phyloP scores from a whole-genome alignment of 768 basidiomycete species.

The Naganishia onofrii region DNA sequence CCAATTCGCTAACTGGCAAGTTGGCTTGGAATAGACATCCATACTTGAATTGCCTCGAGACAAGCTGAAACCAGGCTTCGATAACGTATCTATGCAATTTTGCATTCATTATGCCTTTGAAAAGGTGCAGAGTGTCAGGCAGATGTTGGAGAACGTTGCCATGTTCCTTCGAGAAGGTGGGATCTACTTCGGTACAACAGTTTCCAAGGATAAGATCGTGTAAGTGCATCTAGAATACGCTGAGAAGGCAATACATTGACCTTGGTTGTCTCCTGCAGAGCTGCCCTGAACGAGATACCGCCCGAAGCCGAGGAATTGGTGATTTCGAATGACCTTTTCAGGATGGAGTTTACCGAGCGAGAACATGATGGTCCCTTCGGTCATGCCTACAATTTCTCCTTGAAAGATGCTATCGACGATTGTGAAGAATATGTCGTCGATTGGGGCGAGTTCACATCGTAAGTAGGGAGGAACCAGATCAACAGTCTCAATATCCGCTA shows the following conservation, averaged over 20 bases:
- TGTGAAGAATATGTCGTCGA: slow-evolving; percentile 96
- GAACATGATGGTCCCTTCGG: slow-evolving; percentile 67
- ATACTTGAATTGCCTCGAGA: slow-evolving; percentile 19
- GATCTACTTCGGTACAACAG: slow-evolving; percentile 93
- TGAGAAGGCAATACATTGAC: background rate
- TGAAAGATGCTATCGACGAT: slow-evolving; percentile 91
- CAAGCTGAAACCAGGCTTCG: slow-evolving; percentile 66
- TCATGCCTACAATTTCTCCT: slow-evolving; percentile 89
- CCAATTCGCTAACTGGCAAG: background rate
- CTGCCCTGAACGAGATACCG: slow-evolving; percentile 69
- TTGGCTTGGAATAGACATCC: slow-evolving; percentile 5
- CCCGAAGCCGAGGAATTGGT: slow-evolving; percentile 65
- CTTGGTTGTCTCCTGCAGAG: slow-evolving; percentile 55
- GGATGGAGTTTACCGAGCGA: slow-evolving; percentile 77
- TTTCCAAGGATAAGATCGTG: slow-evolving; percentile 81
- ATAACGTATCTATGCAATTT: slow-evolving; percentile 97
- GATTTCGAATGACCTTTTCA: slow-evolving; percentile 89
- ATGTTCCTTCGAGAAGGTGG: slow-evolving; percentile 77
- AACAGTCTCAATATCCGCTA: slow-evolving; percentile 20
- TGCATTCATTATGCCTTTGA: slow-evolving; percentile 99
- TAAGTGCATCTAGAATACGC: slow-evolving; percentile 55
- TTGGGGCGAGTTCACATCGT: slow-evolving; percentile 90
- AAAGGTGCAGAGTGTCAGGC: slow-evolving; percentile 74
- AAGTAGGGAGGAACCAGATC: slow-evolving; percentile 38
- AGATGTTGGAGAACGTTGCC: slow-evolving; percentile 89